Evolutionary conservation across 352 stramenopile species (phyloP), one percentile per base, ranked within the genome.

Genomic region (Pythium biforme): DNA sequence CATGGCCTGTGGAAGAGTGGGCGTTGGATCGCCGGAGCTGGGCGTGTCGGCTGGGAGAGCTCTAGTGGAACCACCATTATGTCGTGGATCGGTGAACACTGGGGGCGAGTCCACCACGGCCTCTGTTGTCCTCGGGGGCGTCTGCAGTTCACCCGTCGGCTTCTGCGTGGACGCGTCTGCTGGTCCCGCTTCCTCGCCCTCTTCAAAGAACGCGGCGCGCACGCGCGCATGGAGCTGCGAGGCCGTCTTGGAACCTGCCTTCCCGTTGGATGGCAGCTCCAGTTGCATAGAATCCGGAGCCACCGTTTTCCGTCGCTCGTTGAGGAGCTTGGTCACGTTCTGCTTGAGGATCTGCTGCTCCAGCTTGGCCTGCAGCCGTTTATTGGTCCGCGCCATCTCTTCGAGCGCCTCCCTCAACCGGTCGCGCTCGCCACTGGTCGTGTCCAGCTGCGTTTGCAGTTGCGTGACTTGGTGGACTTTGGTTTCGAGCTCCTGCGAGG

Each of bases 261-360:
- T 49, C 19, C 2, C 40, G 19, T 55, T 60, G 3, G 19, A n/a
- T n/a, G n/a, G n/a, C n/a, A n/a, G n/a, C n/a, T n/a, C n/a, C n/a
- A n/a, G n/a, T n/a, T n/a, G n/a, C n/a, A n/a, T n/a, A n/a, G n/a
- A n/a, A n/a, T n/a, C n/a, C n/a, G n/a, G n/a, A n/a, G n/a, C 26
- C 4, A 23, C 45, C 2, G 60, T 67, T n/a, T 64, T 59, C 23
- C 70, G 60, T 25, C 68, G 61, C 20, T 81, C 69, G 10, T 49
- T 64, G 3, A 72, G 37, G 9, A 73, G 54, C 52, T 68, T 75
- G 4, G 49, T 59, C 6, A 76, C 59, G n/a, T 71, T 75, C 48
- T 88, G 72, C 50, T 87, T 86, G 15, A 91, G 23, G 59, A 91
- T 88, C 51, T 88, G 82, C 39, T 89, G 73, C 62, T 89, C 77